These are phyloP conservation scores for Ophiostoma tasmaniense DNA, from an alignment of 2,329 filamentous ascomycete species.

Conservation along the genomic window DNA sequence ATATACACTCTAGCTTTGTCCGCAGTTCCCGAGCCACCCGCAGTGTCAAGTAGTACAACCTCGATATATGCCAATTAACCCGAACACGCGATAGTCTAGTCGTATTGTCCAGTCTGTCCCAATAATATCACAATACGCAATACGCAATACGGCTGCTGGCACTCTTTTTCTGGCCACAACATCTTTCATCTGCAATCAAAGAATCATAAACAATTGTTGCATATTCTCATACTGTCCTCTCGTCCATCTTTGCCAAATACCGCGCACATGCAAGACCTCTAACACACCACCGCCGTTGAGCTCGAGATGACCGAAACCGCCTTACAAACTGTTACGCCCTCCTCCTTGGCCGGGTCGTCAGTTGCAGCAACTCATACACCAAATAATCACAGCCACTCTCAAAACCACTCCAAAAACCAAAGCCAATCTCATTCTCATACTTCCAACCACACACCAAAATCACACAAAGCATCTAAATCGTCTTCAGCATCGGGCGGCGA, in stretches of 20 bases:
- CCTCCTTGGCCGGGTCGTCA: neutral
- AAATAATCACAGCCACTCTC: neutral
- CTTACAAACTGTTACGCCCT: neutral
- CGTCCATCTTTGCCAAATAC: neutral
- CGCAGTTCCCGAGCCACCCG: slow-evolving; percentile 1
- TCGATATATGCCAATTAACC: neutral
- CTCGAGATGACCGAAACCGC: slow-evolving; percentile 4
- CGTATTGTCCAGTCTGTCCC: neutral
- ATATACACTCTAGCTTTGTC: slow-evolving; percentile 2
- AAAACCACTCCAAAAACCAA: neutral
- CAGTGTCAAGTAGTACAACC: neutral
- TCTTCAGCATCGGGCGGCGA: slow-evolving; percentile 6
- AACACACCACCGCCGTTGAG: neutral
- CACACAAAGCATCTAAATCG: neutral
- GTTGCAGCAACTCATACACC: neutral
- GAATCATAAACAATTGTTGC: neutral
- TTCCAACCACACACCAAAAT: neutral
- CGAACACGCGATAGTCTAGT: slow-evolving; percentile 5
- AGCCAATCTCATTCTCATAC: neutral
- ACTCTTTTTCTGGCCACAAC: neutral
- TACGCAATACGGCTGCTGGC: neutral
- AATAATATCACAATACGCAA: neutral
- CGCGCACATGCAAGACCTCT: slow-evolving; percentile 2
- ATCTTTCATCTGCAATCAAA: neutral
- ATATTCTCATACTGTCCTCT: neutral